Evolutionary conservation across 768 basidiomycete genomes (phyloP).

Genomic region (Boletales sp.): DNA sequence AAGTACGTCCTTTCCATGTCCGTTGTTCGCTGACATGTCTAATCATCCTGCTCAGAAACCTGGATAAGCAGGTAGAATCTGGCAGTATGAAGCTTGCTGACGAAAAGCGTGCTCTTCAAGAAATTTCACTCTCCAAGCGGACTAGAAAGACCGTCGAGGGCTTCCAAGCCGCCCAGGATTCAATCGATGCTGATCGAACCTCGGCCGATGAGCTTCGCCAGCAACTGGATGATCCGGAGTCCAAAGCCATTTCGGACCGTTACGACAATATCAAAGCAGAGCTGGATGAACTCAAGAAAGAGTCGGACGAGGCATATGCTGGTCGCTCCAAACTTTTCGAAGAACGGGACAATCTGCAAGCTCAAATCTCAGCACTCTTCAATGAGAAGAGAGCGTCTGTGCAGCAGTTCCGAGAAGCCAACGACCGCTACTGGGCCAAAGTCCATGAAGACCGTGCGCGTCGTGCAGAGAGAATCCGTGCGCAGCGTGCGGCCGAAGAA

Average conservation of each 20-base stretch:
- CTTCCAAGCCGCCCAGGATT: conserved; percentile 74
- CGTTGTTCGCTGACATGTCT: conserved; percentile 1
- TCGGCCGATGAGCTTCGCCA: conserved; percentile 76
- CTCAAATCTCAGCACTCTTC: conserved; percentile 66
- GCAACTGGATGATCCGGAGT: conserved; percentile 87
- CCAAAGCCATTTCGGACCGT: conserved; percentile 73
- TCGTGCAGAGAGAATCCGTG: conserved; percentile 73
- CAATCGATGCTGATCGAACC: conserved; percentile 76
- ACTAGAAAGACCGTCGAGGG: conserved; percentile 72
- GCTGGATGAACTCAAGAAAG: conserved; percentile 82
- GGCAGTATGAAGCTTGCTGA: conserved; percentile 90
- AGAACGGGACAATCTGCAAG: conserved; percentile 74
- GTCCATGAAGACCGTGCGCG: conserved; percentile 84
- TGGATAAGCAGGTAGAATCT: conserved; percentile 90
- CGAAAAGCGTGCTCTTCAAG: conserved; percentile 92
- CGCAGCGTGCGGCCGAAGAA: conserved; percentile 75
- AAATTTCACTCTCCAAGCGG: conserved; percentile 74
- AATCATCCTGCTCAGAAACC: conserved; percentile 44
- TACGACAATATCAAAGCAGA: conserved; percentile 82
- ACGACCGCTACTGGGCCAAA: conserved; percentile 80
- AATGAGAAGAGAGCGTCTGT: conserved; percentile 73
- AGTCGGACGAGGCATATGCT: conserved; percentile 81
- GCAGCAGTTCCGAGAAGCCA: conserved; percentile 71
- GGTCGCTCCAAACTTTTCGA: conserved; percentile 80
- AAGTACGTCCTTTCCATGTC: conserved; percentile 47